These are phyloP conservation scores for Bondarzewia mesenterica DNA, from an alignment of 1,284 basidiomycete genomes.

Conservation along the genomic window DNA sequence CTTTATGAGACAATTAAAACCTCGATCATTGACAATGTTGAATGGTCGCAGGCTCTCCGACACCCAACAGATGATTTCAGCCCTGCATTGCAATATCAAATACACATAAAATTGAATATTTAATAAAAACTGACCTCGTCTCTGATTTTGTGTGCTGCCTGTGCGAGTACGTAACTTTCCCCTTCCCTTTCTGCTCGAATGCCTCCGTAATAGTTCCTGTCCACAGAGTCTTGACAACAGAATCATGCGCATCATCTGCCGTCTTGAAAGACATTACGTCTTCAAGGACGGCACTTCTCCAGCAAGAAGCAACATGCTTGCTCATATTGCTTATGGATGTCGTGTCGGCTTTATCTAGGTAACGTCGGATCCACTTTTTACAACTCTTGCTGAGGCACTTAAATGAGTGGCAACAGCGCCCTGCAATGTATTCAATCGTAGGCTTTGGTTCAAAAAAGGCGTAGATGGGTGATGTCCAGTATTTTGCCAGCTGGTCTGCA, in stretches of 20 bases:
- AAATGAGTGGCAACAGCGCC: slow-evolving; percentile 24
- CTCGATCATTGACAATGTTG: slow-evolving; percentile 12
- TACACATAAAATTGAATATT: neutral
- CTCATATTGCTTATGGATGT: slow-evolving; percentile 26
- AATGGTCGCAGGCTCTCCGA: slow-evolving; percentile 13
- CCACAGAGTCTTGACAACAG: no score
- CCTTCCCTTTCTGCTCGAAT: slow-evolving; percentile 13
- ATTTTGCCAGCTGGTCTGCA: slow-evolving; percentile 14
- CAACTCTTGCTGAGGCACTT: slow-evolving; percentile 22
- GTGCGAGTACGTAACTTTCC: slow-evolving; percentile 4
- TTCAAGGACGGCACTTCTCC: no score
- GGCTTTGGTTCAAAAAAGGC: slow-evolving; percentile 21
- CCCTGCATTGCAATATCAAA: neutral
- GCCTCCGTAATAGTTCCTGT: slow-evolving; percentile 17
- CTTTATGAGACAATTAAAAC: slow-evolving; percentile 16
- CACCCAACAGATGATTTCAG: slow-evolving; percentile 13
- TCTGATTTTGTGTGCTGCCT: slow-evolving; percentile 1
- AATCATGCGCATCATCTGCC: slow-evolving; percentile 13
- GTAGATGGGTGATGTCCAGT: slow-evolving; percentile 22
- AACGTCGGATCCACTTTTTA: slow-evolving; percentile 17
- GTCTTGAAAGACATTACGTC: no score
- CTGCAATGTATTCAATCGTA: slow-evolving; percentile 14
- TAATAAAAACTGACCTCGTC: slow-evolving; percentile 1
- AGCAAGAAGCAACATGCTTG: slow-evolving; percentile 26
- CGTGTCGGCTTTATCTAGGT: slow-evolving; percentile 21